Percentiles rank a stretch among this genome's conserved stretches.
These are phyloP conservation scores for Dothistroma pini DNA, from an alignment of 2,329 filamentous ascomycete genomes.

Conservation along the genomic window DNA sequence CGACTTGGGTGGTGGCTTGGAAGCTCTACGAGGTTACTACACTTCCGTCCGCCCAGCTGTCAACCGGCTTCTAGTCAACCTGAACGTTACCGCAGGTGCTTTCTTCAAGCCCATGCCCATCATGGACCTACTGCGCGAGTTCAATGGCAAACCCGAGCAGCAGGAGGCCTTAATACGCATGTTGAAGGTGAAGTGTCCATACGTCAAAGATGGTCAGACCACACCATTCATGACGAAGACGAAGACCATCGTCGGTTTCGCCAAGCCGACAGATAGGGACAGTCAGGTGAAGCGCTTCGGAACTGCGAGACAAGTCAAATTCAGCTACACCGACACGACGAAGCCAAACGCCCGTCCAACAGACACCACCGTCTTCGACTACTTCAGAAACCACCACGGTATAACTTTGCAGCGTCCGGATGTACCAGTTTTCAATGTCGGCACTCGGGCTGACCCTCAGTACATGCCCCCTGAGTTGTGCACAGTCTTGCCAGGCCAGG, in stretches of 20 bases:
- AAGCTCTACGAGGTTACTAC: slow-evolving; percentile 60
- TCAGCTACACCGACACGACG: slow-evolving; percentile 33
- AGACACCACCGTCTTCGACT: slow-evolving; percentile 51
- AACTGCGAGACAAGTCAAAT: slow-evolving; percentile 51
- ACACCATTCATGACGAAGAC: slow-evolving; percentile 28
- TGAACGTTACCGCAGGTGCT: slow-evolving; percentile 59
- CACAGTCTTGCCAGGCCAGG: slow-evolving; percentile 61
- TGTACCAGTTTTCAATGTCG: slow-evolving; percentile 57
- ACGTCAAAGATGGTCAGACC: slow-evolving; percentile 24
- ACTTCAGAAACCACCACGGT: slow-evolving; percentile 46
- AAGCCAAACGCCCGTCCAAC: slow-evolving; percentile 27
- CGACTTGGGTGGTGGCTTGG: slow-evolving; percentile 50
- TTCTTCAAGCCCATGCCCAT: slow-evolving; percentile 49
- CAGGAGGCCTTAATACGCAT: slow-evolving; percentile 29
- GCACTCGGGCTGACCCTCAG: slow-evolving; percentile 52
- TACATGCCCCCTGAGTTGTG: slow-evolving; percentile 68
- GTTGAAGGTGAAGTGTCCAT: slow-evolving; percentile 29
- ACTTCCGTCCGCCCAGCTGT: slow-evolving; percentile 58
- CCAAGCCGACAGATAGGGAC: slow-evolving; percentile 29
- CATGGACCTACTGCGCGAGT: slow-evolving; percentile 35
- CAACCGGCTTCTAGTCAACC: slow-evolving; percentile 56
- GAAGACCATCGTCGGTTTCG: slow-evolving; percentile 48
- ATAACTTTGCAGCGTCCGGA: slow-evolving; percentile 51
- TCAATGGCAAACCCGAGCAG: slow-evolving; percentile 23
- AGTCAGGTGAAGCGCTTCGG: slow-evolving; percentile 25